Evolutionary conservation across 768 basidiomycete genomes (phyloP).

Genomic region (Auriscalpium microsporum): DNA sequence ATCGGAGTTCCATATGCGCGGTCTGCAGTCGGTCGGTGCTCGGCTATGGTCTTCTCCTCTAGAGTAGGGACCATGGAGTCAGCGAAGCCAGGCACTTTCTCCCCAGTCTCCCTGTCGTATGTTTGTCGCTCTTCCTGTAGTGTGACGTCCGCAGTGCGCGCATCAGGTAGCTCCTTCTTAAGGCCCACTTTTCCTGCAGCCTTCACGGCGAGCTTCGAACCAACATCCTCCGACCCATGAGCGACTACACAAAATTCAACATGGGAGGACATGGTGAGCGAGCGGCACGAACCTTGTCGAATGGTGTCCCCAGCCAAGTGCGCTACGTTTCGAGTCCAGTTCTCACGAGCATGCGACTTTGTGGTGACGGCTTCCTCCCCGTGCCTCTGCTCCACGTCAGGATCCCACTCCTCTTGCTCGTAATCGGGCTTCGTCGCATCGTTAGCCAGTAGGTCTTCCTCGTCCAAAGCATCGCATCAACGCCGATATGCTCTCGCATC

Average conservation of each 20-base stretch:
- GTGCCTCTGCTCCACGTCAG: slow-evolving; percentile 55
- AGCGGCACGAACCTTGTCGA: slow-evolving; percentile 38
- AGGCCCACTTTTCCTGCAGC: slow-evolving; percentile 36
- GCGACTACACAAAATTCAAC: slow-evolving; percentile 28
- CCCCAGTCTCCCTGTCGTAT: slow-evolving; percentile 37
- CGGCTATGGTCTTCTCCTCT: slow-evolving; percentile 56
- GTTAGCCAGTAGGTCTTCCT: slow-evolving; percentile 57
- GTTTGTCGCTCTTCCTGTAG: slow-evolving; percentile 45
- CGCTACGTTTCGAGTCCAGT: slow-evolving; percentile 14
- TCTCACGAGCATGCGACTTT: slow-evolving; percentile 14
- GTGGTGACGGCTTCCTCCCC: slow-evolving; percentile 34
- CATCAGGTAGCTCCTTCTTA: slow-evolving; percentile 30
- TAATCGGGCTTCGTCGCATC: slow-evolving; percentile 42
- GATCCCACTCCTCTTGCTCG: slow-evolving; percentile 63
- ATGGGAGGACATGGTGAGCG: neutral
- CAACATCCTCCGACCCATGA: slow-evolving; percentile 31
- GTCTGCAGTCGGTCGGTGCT: slow-evolving; percentile 20
- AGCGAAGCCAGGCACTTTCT: slow-evolving; percentile 47
- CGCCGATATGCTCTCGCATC: slow-evolving; percentile 94
- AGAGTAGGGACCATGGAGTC: slow-evolving; percentile 57
- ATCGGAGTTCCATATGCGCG: neutral
- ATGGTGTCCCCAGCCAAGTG: slow-evolving; percentile 12
- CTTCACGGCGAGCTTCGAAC: slow-evolving; percentile 28
- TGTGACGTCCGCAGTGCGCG: slow-evolving; percentile 32
- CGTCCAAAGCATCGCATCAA: slow-evolving; percentile 82